Percentiles rank a stretch among this genome's conserved stretches.
phyloP scores from a whole-genome alignment of 2,329 filamentous ascomycete genomes.

The Dothiorella sarmentorum region DNA sequence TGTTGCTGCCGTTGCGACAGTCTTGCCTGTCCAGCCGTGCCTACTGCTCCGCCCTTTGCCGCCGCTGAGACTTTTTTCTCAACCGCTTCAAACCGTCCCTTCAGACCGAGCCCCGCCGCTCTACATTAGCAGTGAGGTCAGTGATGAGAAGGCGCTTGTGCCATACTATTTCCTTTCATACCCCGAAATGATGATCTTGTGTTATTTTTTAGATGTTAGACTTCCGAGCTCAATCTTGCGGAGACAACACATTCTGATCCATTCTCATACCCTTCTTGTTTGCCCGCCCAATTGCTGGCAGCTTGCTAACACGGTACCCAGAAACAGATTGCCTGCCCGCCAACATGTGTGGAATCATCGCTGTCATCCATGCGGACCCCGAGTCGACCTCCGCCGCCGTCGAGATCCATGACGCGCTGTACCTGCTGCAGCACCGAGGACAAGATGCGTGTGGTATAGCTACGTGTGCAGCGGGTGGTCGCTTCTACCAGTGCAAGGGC shows the following conservation, averaged over 20 bases:
- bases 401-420: constrained; percentile 43
- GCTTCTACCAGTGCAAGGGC: constrained; percentile 86
- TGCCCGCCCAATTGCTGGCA: not conserved
- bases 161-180: not conserved
- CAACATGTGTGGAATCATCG: constrained; percentile 52
- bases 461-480: constrained; percentile 68
- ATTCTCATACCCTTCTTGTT: not conserved
- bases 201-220: constrained; percentile 41
- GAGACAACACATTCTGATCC: constrained; percentile 23
- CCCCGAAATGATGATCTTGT: constrained; percentile 24
- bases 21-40: not conserved
- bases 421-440: constrained; percentile 56
- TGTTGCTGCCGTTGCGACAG: not conserved
- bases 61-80: constrained; percentile 5
- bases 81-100: not conserved
- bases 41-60: not conserved
- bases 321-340: not conserved
- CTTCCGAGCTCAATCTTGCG: constrained; percentile 33
- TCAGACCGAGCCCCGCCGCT: not conserved
- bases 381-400: constrained; percentile 37
- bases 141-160: not conserved
- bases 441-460: constrained; percentile 89
- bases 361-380: constrained; percentile 45
- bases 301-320: not conserved
- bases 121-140: not conserved